Conservation (phyloP, 345 rosid genomes). For the Lumnitzera littorea region DNA sequence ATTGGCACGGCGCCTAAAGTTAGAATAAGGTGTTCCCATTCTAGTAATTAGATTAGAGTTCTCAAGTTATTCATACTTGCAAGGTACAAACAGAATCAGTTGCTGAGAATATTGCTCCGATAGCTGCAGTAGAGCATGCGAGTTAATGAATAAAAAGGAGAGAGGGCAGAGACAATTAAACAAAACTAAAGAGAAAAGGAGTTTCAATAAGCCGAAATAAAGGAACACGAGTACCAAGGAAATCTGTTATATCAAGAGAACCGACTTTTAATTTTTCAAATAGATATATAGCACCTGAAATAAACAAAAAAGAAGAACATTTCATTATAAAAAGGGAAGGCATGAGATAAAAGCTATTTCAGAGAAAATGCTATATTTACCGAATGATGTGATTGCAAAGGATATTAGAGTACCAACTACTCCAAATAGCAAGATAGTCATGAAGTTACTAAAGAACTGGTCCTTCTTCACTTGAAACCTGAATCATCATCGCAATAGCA, state of each 20-base stretch:
- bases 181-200: background rate
- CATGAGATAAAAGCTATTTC: background rate
- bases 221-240: constrained; percentile 21
- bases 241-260: constrained; percentile 33
- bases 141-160: background rate
- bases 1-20: too few species aligned
- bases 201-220: background rate
- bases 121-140: constrained; percentile 22
- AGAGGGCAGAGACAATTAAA: background rate
- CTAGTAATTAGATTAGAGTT: background rate
- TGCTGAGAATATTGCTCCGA: constrained; percentile 48
- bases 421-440: constrained; percentile 40
- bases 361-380: constrained; percentile 9
- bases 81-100: constrained; percentile 51
- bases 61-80: constrained; percentile 21
- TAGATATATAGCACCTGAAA: constrained; percentile 29
- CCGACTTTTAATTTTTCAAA: constrained; percentile 33
- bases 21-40: too few species aligned
- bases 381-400: constrained; percentile 29
- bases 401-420: constrained; percentile 43
- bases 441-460: constrained; percentile 40
- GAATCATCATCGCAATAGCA: background rate
- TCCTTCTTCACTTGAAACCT: constrained; percentile 53
- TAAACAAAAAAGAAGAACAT: background rate
- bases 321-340: background rate